phyloP scores from a whole-genome alignment of 305 asterid species.

The Fraxinus latifolia region DNA sequence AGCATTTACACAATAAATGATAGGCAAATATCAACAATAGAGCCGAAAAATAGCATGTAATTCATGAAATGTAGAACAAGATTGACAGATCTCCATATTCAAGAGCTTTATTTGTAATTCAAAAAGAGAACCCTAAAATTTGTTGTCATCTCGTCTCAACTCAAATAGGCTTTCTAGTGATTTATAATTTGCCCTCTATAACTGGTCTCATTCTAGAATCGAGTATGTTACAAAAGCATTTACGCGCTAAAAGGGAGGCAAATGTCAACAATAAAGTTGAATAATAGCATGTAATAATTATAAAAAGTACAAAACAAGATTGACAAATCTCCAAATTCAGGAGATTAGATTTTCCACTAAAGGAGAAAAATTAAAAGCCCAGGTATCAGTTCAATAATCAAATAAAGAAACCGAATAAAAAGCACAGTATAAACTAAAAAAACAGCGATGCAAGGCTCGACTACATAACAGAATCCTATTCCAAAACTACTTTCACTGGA shows the following conservation, averaged over 20 bases:
- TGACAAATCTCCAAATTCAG: neutral
- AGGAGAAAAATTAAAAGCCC: neutral
- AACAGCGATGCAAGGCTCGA: neutral
- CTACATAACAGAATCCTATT: constrained; percentile 15
- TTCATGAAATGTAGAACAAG: neutral
- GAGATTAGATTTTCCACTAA: neutral
- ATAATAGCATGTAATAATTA: neutral
- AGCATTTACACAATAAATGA: neutral
- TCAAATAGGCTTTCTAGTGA: neutral
- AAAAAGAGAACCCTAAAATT: neutral
- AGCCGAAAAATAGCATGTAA: neutral
- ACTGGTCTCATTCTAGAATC: neutral
- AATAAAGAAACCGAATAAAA: neutral
- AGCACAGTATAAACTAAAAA: neutral
- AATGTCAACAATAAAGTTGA: neutral
- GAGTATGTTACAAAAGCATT: neutral
- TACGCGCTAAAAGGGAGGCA: neutral
- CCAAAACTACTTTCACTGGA: constrained; percentile 36
- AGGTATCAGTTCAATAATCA: neutral
- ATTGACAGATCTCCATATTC: neutral
- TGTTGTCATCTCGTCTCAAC: neutral
- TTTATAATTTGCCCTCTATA: neutral
- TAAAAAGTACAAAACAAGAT: neutral
- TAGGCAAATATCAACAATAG: neutral
- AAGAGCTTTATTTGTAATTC: neutral